Evolutionary conservation across 345 rosid genomes (phyloP), one percentile per base, ranked within the genome.

Genomic region (Syzygium grande): DNA sequence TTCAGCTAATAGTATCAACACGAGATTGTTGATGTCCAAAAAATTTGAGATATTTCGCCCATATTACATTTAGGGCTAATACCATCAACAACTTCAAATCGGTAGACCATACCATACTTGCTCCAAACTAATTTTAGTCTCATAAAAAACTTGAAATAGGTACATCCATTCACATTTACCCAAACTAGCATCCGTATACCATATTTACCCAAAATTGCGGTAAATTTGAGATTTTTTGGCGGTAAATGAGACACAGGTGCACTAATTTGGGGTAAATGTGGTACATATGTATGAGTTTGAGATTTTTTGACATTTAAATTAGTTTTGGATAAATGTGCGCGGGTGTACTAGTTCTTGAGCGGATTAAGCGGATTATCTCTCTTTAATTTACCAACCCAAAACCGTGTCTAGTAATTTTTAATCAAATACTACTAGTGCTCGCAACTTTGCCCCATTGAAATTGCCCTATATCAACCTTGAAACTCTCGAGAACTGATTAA

Each of bases 231-330:
- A 12, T 12, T 61, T 13, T 61, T 61, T 27, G 0, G 19, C 7
- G 38, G 30, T 61, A 61, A 61, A n/a, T 13, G 34, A 12, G 34
- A n/a, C 1, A 61, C 0, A 4, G 9, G 19, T 61, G 19, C 7
- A n/a, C 10, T 3, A 14, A n/a, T 61, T n/a, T 61, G 19, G 9
- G 17, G 5, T 61, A 61, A 4, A 61, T 61, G 2, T 61, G 3
- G 16, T n/a, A 13, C 0, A 2, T 14, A 3, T 14, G 9, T 61
- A n/a, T 15, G 0, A 0, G 0, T 61, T 61, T n/a, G 19, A 61
- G 14, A 61, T n/a, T 61, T 61, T 61, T 13, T 61, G 30, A n/a
- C 38, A 7, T 13, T n/a, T n/a, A 61, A n/a, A n/a, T 61, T 61
- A 61, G 4, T 59, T 12, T 61, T n/a, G 1, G 5, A 4, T n/a